A percentile compares a stretch with the other conserved stretches of the same genome.
Conservation (phyloP, 148 eudicot species). For the Nepenthes gracilis region DNA sequence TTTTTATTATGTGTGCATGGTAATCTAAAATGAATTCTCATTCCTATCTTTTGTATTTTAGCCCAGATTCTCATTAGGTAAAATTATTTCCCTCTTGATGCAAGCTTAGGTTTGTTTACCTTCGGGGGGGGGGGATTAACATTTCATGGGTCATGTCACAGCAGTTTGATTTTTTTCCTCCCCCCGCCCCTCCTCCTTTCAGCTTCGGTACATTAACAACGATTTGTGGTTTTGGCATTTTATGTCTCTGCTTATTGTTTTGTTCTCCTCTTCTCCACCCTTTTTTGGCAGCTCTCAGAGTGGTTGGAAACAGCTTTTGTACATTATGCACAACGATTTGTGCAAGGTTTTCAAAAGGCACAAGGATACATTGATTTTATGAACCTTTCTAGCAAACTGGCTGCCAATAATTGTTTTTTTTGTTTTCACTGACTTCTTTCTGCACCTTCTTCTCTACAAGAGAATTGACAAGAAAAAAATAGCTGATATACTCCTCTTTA, state of each 20-base stretch:
- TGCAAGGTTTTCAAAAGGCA: slow-evolving; percentile 37
- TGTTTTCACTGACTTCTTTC: slow-evolving; percentile 41
- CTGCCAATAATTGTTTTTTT: slow-evolving; percentile 15
- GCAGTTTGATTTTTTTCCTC: too few species aligned
- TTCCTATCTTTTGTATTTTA: too few species aligned
- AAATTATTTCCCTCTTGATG: too few species aligned
- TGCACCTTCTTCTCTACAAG: slow-evolving; percentile 67
- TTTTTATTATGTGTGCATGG: too few species aligned
- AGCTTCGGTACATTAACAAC: background rate
- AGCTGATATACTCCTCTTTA: slow-evolving; percentile 59
- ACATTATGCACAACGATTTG: too few species aligned
- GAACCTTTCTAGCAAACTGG: slow-evolving; percentile 60
- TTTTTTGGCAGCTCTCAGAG: slow-evolving; percentile 53
- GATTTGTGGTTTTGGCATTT: background rate
- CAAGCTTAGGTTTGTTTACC: too few species aligned
- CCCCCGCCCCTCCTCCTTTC: too few species aligned
- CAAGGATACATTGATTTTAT: slow-evolving; percentile 40
- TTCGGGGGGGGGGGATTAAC: too few species aligned
- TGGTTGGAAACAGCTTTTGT: slow-evolving; percentile 79
- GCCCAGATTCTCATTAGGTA: too few species aligned
- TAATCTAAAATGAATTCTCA: too few species aligned
- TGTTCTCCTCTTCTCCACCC: background rate
- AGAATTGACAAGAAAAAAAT: slow-evolving; percentile 65
- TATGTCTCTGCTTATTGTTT: background rate
- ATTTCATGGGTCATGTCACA: too few species aligned